Conservation (phyloP, 1,139 yeast species). For the Trichomonascaceae sp. region DNA sequence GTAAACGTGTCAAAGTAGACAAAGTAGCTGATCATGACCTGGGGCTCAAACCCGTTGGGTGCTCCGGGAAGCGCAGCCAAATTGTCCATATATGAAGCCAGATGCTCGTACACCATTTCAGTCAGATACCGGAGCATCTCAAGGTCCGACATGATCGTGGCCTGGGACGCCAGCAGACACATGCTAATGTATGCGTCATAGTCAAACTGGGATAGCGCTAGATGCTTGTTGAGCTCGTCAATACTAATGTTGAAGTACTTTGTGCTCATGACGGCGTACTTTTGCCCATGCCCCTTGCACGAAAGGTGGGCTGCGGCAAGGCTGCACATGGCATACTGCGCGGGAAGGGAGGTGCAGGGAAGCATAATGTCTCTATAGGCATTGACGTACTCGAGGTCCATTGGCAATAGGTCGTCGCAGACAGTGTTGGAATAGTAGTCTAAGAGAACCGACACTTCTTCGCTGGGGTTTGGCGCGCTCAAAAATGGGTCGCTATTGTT, state of each 20-base stretch:
- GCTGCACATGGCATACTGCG: slow-evolving; percentile 12
- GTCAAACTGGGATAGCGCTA: too few relatives aligned
- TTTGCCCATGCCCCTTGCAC: too few relatives aligned
- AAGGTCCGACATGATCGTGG: too few relatives aligned
- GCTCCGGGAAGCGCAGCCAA: neutral
- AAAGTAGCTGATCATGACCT: neutral
- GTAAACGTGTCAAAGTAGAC: neutral
- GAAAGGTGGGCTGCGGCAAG: slow-evolving; percentile 11
- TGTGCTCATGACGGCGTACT: too few relatives aligned
- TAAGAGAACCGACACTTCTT: slow-evolving; percentile 4
- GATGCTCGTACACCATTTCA: too few relatives aligned
- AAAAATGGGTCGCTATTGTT: neutral
- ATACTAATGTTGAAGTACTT: too few relatives aligned
- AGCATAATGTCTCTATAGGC: slow-evolving; percentile 7
- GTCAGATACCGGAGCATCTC: too few relatives aligned
- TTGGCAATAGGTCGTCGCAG: slow-evolving; percentile 8
- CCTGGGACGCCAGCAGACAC: too few relatives aligned
- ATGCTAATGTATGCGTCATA: too few relatives aligned
- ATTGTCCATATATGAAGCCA: too few relatives aligned
- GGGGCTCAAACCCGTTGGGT: neutral
- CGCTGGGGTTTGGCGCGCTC: neutral
- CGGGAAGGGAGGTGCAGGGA: slow-evolving; percentile 5
- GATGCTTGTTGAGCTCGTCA: too few relatives aligned
- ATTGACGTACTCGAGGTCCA: slow-evolving; percentile 8
- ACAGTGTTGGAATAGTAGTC: slow-evolving; percentile 9